Conservation (phyloP, 306 rosid genomes). For the Fragaria vesca region DNA sequence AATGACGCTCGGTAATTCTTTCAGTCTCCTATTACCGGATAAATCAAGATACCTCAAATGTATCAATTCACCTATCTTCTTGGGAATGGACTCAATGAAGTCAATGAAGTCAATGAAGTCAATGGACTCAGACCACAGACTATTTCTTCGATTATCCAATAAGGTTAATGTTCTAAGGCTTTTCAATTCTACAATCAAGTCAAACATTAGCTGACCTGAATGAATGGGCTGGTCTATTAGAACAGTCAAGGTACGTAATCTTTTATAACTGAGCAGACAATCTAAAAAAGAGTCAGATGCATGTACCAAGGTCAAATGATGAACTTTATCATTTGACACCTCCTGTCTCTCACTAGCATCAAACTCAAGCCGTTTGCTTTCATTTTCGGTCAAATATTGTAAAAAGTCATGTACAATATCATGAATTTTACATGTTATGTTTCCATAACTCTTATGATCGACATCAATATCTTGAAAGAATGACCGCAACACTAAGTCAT, state of each 20-base stretch:
- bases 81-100: too few species aligned
- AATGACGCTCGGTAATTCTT: neutral
- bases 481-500: neutral
- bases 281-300: rapidly evolving
- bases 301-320: neutral
- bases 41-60: slow-evolving; percentile 14
- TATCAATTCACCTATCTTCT: neutral
- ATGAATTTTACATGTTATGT: neutral
- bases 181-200: neutral
- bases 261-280: neutral
- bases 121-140: too few species aligned
- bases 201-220: neutral
- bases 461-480: neutral
- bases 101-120: too few species aligned
- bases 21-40: rapidly evolving
- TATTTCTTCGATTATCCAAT: too few species aligned
- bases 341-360: neutral
- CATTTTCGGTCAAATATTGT: neutral
- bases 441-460: too few species aligned
- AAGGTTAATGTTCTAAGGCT: neutral
- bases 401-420: neutral
- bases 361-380: too few species aligned
- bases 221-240: too few species aligned
- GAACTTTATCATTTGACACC: neutral
- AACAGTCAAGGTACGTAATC: neutral